Base-by-base conservation (phyloP, 2,329 filamentous ascomycete genomes). In the Fusarium scirpi region DNA sequence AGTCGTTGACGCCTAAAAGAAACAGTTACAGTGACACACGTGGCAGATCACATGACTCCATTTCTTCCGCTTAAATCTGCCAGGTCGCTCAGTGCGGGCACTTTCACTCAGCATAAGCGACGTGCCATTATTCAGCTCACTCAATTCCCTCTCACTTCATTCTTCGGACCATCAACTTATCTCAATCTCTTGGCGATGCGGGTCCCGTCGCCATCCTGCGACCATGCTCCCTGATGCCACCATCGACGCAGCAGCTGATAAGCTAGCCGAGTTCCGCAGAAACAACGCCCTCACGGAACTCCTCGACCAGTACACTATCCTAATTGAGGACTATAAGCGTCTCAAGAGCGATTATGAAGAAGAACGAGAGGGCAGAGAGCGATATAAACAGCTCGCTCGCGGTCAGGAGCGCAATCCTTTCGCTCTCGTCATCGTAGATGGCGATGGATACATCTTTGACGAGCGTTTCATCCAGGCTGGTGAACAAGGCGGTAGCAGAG, bases 341-440 rank as follows among this genome's bases (percentile, higher is more conserved):
- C 79, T 90, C 30, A 88, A 86, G 73, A 86, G 83, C 65, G 85
- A 89, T 65, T 87, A 85, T 57, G 87, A 89, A 67, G 85, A 89
- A 66, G 85, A 86, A 65, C 83, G 85, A 43, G 85, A 86, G 51
- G 78, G 81, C 0, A 79, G 85, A 6, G 86, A 88, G 63, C 83
- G 83, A 44, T 89, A 88, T 79, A 88, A 89, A 72, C 82, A 85
- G 70, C 75, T 85, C 58, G 83, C 84, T 8, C 80, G 81, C 54
- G 81, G 80, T 15, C 80, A 83, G 69, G 83, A 86, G 25, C 83
- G 85, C 22, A 87, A 86, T 65, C 85, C 87, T 0, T 91, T 90
- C 69, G 87, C 87, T 2, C 80, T 91, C 4, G 85, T 91, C 9
- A 79, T 91, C 1, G 79, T 91, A 15, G 89, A 91, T 60, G 89